These are phyloP conservation scores for Neurospora sp. DNA, from an alignment of 495 filamentous ascomycete genomes.

Conservation along the genomic window DNA sequence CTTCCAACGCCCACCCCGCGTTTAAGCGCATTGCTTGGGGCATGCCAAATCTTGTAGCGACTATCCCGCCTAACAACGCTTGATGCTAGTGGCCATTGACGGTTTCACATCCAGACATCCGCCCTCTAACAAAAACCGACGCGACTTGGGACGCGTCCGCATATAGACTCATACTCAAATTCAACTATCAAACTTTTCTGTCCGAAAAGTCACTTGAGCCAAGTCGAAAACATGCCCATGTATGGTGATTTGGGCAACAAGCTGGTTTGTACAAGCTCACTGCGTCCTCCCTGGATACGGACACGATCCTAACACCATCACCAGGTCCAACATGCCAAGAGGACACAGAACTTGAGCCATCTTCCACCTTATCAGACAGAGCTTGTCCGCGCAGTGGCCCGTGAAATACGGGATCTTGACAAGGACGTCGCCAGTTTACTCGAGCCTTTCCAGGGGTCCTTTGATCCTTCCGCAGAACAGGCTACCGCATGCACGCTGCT, in stretches of 20 bases:
- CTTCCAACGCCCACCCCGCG: background rate
- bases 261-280: conserved; percentile 40
- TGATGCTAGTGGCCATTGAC: background rate
- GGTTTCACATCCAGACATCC: background rate
- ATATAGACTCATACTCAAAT: background rate
- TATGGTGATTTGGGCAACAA: conserved; percentile 90
- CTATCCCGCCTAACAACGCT: background rate
- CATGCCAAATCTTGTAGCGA: background rate
- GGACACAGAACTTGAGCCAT: conserved; percentile 77
- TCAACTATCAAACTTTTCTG: background rate
- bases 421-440: conserved; percentile 75
- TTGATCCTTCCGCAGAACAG: conserved; percentile 77
- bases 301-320: conserved; percentile 10
- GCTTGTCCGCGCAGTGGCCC: conserved; percentile 72
- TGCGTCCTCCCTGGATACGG: background rate
- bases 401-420: conserved; percentile 91
- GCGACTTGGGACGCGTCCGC: background rate
- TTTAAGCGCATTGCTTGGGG: background rate
- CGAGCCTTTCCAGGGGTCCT: conserved; percentile 69
- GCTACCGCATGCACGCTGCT: conserved; percentile 79
- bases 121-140: background rate
- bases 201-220: conserved; percentile 58
- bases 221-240: conserved; percentile 69
- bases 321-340: conserved; percentile 93
- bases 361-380: conserved; percentile 92